Percentiles rank a stretch among this genome's conserved stretches.
phyloP scores from a whole-genome alignment of 2,329 filamentous ascomycete species.

The Sporothrix euskadiensis region DNA sequence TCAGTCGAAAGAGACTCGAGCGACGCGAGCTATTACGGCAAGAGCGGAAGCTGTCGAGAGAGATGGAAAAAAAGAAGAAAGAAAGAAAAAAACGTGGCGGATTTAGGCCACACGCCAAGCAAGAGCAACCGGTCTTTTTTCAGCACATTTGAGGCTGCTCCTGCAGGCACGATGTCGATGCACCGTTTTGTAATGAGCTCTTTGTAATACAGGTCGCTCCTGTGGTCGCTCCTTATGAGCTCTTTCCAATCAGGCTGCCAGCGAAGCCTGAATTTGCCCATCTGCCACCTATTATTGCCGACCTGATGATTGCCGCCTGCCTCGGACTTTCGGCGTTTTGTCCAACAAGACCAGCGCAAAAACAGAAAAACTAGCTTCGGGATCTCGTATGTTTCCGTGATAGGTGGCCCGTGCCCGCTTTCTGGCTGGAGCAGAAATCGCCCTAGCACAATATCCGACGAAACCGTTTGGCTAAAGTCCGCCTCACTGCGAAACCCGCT shows the following conservation, averaged over 20 bases:
- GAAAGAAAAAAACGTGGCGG: neutral
- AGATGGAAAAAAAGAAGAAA: no score
- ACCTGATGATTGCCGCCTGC: neutral
- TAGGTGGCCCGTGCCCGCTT: neutral
- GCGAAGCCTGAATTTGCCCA: neutral
- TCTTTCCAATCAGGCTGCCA: neutral
- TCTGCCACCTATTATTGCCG: neutral
- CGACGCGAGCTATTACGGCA: slow-evolving; percentile 1
- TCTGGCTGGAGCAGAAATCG: slow-evolving; percentile 7
- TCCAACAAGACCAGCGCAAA: neutral
- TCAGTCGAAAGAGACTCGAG: neutral
- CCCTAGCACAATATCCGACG: slow-evolving; percentile 26
- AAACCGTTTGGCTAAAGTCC: slow-evolving; percentile 28
- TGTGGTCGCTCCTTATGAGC: neutral
- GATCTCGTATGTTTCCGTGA: slow-evolving; percentile 8
- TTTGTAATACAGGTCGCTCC: slow-evolving; percentile 12
- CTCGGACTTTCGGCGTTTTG: slow-evolving; percentile 23
- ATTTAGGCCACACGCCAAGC: neutral
- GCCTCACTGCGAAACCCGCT: slow-evolving; percentile 18
- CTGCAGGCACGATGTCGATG: neutral
- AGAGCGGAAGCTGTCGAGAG: neutral
- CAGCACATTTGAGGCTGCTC: neutral
- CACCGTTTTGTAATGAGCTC: neutral
- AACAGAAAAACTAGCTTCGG: neutral
- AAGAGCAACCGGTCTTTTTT: neutral